Evolutionary conservation across 2,329 filamentous ascomycete species (phyloP), one percentile per base, ranked within the genome.

Genomic region (Penicillium sp.): DNA sequence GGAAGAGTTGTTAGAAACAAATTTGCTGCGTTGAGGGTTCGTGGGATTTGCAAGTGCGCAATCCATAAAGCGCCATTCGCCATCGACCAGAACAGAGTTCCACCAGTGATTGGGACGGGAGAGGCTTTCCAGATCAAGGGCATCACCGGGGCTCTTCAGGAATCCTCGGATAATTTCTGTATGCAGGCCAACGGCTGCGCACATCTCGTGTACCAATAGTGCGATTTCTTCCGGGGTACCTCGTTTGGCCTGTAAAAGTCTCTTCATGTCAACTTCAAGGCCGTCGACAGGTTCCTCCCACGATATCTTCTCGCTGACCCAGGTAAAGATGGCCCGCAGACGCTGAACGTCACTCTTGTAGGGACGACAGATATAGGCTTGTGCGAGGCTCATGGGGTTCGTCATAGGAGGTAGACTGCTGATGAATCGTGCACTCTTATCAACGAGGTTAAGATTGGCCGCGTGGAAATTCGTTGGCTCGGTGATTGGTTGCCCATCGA

Each of bases 201-300:
- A 99, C 93, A 99, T 97, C 68, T 97, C 94, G 65, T 87, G 83
- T 0, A 97, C 92, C 15, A 99, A 79, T 77, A 87, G 68, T 0
- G 94, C 92, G 59, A 97, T 93, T 74, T 99, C 95, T 68, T 96
- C 86, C 21, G 91, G 88, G 63, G 89, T 96, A 5, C 87, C 94
- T 60, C 92, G 84, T 72, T 90, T 92, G 19, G 86, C 87, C 64
- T 94, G 88, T 33, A 99, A 87, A 5, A 96, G 90, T 46, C 90
- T 85, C 53, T 89, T 84, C 2, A 92, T 88, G 71, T 99, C 92
- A 51, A 94, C 70, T 19, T 76, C 78, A 8, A 88, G 82, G n/a
- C 88, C 89, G 65, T 96, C 91, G 62, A 91, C 92, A 63, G 96
- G 92, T 67, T 97, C 93, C 52, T 99, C 94, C 94, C 94, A 99